Percentiles rank a stretch among this genome's conserved stretches.
These are phyloP conservation scores for Yamadazyma taylorii DNA, from an alignment of 1,139 yeast genomes.

Conservation along the genomic window DNA sequence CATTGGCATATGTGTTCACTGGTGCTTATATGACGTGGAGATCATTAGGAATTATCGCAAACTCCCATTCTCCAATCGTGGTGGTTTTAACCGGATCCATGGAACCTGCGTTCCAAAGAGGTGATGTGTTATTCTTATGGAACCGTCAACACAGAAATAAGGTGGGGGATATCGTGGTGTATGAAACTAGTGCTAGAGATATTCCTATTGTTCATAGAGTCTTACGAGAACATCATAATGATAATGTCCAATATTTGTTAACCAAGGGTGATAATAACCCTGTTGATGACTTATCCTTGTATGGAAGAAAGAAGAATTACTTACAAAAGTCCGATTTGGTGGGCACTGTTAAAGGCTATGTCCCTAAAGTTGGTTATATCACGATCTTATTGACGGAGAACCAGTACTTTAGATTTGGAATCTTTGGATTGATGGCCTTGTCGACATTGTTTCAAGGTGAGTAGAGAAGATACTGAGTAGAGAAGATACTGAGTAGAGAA, in stretches of 20 bases:
- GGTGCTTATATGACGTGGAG: constrained; percentile 95
- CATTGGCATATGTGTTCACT: constrained; percentile 75
- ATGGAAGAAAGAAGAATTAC: constrained; percentile 74
- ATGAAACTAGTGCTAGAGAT: constrained; percentile 73
- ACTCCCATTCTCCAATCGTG: constrained; percentile 91
- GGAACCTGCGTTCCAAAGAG: constrained; percentile 99
- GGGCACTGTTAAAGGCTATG: constrained; percentile 87
- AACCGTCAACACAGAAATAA: constrained; percentile 66
- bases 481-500: too few relatives aligned
- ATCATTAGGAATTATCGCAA: constrained; percentile 70
- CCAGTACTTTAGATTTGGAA: constrained; percentile 66
- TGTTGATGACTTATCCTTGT: constrained; percentile 83
- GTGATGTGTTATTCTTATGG: constrained; percentile 91
- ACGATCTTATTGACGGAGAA: constrained; percentile 94
- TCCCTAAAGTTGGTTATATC: constrained; percentile 90
- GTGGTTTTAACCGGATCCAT: constrained; percentile 97
- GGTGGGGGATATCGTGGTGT: constrained; percentile 98
- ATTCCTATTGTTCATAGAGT: constrained; percentile 98
- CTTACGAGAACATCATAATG: constrained; percentile 69
- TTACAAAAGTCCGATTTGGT: constrained; percentile 79
- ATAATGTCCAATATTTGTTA: constrained; percentile 66
- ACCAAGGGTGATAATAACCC: constrained; percentile 98
- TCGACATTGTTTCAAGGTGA: constrained; percentile 44
- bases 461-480: constrained; percentile 8
- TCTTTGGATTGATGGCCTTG: constrained; percentile 68